These are phyloP conservation scores for Saturnispora mendoncae DNA, from an alignment of 805 yeast species.

Conservation along the genomic window DNA sequence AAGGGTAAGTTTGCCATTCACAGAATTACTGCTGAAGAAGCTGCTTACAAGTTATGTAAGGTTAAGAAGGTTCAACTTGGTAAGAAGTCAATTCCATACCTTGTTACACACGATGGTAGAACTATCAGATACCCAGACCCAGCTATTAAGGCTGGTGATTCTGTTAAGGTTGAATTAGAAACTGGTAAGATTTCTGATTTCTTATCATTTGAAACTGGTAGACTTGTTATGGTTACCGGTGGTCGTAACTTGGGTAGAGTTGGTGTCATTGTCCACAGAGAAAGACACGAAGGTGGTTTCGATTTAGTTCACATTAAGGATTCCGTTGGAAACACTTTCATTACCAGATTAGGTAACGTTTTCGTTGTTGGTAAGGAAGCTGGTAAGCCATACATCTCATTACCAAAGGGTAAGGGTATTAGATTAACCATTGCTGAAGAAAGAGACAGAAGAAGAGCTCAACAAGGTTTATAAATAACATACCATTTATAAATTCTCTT, in stretches of 20 bases:
- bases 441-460: conserved; percentile 97
- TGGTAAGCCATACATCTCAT: conserved; percentile 85
- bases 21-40: conserved; percentile 99
- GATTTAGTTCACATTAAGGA: conserved; percentile 96
- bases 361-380: conserved; percentile 88
- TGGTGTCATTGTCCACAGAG: conserved; percentile 93
- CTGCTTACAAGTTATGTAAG: conserved; percentile 95
- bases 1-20: conserved; percentile 99
- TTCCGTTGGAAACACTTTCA: conserved; percentile 88
- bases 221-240: conserved; percentile 88
- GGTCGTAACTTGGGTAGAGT: conserved; percentile 98
- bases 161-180: conserved; percentile 94
- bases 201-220: conserved; percentile 90
- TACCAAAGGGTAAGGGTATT: conserved; percentile 99
- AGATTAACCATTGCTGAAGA: conserved; percentile 93
- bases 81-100: conserved; percentile 96
- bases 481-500: conserved; percentile 1
- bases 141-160: conserved; percentile 90
- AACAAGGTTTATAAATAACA: conserved; percentile 43
- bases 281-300: conserved; percentile 97
- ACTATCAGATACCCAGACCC: conserved; percentile 99
- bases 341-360: conserved; percentile 88
- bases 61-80: conserved; percentile 98
- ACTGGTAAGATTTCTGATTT: conserved; percentile 87
- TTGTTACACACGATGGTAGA: conserved; percentile 99